phyloP scores from a whole-genome alignment of 169 alveolate genomes.

The Cryptosporidium andersoni region DNA sequence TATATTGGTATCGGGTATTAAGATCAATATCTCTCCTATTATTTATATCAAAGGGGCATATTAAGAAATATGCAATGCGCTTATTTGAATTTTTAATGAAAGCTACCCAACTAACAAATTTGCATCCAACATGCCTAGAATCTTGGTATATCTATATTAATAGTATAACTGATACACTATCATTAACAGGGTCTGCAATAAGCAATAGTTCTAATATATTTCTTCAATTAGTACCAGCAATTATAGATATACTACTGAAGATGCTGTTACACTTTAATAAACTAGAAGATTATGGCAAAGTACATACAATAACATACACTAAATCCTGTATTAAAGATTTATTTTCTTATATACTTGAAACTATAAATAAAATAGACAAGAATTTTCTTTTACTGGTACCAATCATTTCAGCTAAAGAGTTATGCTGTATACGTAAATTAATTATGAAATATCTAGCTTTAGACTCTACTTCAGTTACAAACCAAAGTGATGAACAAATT shows the following conservation, averaged over 20 bases:
- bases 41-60: conserved; percentile 21
- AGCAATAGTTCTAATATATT: conserved; percentile 29
- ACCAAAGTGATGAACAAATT: neutral
- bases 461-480: neutral
- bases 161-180: conserved; percentile 7
- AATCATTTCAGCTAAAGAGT: neutral
- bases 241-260: conserved; percentile 1
- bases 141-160: conserved; percentile 33
- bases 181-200: neutral
- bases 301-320: neutral
- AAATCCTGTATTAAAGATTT: neutral
- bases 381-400: conserved; percentile 24
- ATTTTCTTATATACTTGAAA: conserved; percentile 2
- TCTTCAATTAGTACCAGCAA: conserved; percentile 42
- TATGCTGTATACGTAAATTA: conserved; percentile 1
- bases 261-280: no score
- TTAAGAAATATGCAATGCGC: conserved; percentile 59
- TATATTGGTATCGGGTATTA: conserved; percentile 61
- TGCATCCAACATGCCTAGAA: conserved; percentile 59
- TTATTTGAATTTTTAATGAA: conserved; percentile 38
- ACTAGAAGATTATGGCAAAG: neutral
- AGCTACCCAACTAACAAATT: conserved; percentile 24
- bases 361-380: neutral
- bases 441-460: conserved; percentile 4
- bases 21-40: conserved; percentile 46